Evolutionary conservation across 345 rosid genomes (phyloP).

Genomic region (Salix purpurea): DNA sequence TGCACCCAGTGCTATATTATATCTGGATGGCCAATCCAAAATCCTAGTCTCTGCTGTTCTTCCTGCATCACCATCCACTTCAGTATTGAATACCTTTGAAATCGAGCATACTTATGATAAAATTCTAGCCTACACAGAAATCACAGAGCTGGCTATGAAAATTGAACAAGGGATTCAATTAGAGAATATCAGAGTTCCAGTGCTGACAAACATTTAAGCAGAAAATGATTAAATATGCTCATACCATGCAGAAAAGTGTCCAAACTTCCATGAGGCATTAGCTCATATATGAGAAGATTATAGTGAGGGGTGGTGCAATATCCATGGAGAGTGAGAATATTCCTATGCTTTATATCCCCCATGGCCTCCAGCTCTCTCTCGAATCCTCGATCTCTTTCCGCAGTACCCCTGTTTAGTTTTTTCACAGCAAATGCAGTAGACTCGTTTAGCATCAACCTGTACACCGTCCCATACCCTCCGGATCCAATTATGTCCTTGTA

Average conservation of each 20-base stretch:
- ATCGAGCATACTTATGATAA: not conserved
- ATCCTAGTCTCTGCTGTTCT: constrained; percentile 26
- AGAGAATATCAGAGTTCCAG: not conserved
- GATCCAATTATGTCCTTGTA: constrained; percentile 76
- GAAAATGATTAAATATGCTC: not conserved
- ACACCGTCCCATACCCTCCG: constrained; percentile 80
- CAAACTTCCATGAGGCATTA: constrained; percentile 83
- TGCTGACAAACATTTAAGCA: not conserved
- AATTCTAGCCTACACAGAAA: not conserved
- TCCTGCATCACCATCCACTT: constrained; percentile 35
- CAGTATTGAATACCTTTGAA: not conserved
- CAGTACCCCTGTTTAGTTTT: constrained; percentile 57
- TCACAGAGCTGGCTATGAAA: not conserved
- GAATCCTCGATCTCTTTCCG: constrained; percentile 70
- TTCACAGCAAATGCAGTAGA: constrained; percentile 69
- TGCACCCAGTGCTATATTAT: constrained; percentile 67
- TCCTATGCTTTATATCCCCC: constrained; percentile 87
- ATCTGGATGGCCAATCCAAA: constrained; percentile 65
- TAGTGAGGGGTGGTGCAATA: constrained; percentile 54
- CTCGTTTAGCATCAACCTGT: constrained; percentile 48
- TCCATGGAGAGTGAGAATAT: constrained; percentile 79
- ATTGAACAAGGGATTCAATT: not conserved
- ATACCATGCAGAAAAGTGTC: constrained; percentile 58
- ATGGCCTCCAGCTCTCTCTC: constrained; percentile 74
- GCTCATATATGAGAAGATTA: constrained; percentile 78